A percentile compares a stretch with the other conserved stretches of the same genome.
Evolutionary conservation across 768 basidiomycete species (phyloP).

Genomic region (Megacollybia marginata): DNA sequence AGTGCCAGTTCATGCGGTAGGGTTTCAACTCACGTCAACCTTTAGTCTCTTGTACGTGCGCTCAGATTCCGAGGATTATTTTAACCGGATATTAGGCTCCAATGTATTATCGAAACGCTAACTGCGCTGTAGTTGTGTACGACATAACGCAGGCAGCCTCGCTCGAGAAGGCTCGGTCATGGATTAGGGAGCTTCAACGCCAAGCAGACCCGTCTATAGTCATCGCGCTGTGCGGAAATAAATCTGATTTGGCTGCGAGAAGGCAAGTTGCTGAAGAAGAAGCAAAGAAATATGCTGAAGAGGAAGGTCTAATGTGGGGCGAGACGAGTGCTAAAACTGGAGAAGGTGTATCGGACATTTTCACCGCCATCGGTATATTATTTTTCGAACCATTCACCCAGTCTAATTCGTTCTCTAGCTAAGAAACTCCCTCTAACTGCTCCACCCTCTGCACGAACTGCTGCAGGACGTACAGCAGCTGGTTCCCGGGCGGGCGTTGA

Average conservation of each 20-base stretch:
- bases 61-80: not conserved
- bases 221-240: slow-evolving; percentile 95
- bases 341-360: slow-evolving; percentile 80
- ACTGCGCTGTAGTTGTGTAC: slow-evolving; percentile 91
- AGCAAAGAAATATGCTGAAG: slow-evolving; percentile 86
- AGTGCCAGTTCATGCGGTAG: slow-evolving; percentile 13
- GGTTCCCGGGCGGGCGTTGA: slow-evolving; percentile 66
- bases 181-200: slow-evolving; percentile 95
- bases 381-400: slow-evolving; percentile 2
- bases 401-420: slow-evolving; percentile 34
- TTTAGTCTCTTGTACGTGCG: slow-evolving; percentile 34
- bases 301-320: slow-evolving; percentile 89
- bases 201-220: slow-evolving; percentile 97
- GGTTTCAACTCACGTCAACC: slow-evolving; percentile 31
- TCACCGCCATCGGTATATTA: slow-evolving; percentile 72
- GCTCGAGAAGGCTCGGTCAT: slow-evolving; percentile 90
- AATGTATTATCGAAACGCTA: slow-evolving; percentile 95
- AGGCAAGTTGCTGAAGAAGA: slow-evolving; percentile 84
- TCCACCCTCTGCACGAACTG: slow-evolving; percentile 55
- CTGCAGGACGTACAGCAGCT: slow-evolving; percentile 41
- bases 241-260: slow-evolving; percentile 78
- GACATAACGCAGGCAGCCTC: slow-evolving; percentile 93
- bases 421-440: slow-evolving; percentile 86
- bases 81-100: slow-evolving; percentile 50
- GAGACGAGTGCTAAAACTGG: slow-evolving; percentile 90